Evolutionary conservation across 441 rosid species (phyloP).

Genomic region (Iberis amara): DNA sequence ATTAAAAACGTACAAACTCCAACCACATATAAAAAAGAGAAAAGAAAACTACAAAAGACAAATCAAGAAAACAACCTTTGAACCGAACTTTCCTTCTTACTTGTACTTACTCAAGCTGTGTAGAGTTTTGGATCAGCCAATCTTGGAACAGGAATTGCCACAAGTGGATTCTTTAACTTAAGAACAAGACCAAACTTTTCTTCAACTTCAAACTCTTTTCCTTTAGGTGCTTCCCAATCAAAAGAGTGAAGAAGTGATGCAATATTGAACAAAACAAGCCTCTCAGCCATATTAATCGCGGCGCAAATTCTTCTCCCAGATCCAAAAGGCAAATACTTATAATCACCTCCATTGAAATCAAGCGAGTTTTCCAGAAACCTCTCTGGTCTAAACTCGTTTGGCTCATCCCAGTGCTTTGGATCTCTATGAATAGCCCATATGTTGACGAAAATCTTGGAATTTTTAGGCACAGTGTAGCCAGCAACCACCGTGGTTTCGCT

Average conservation of each 20-base stretch:
- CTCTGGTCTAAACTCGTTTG: constrained; percentile 47
- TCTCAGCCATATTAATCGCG: constrained; percentile 47
- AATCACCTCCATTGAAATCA: constrained; percentile 37
- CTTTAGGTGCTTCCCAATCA: constrained; percentile 48
- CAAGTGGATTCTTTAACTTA: constrained; percentile 36
- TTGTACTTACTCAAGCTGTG: constrained; percentile 17
- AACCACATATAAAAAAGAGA: background rate
- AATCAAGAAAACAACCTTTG: background rate
- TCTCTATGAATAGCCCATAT: constrained; percentile 51
- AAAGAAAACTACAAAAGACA: background rate
- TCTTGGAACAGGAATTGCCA: constrained; percentile 41
- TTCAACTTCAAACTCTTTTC: constrained; percentile 30
- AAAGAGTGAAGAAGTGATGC: constrained; percentile 51
- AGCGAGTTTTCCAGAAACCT: constrained; percentile 35
- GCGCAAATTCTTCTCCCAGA: constrained; percentile 55
- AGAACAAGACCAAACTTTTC: constrained; percentile 45
- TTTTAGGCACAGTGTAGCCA: constrained; percentile 42
- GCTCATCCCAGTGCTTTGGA: constrained; percentile 44
- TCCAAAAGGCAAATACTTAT: constrained; percentile 52
- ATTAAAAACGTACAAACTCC: background rate
- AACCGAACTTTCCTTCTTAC: constrained; percentile 7
- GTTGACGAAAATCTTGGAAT: constrained; percentile 39
- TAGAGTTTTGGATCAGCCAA: constrained; percentile 28
- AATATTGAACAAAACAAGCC: constrained; percentile 37
- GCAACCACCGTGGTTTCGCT: constrained; percentile 31